Base-by-base conservation (phyloP, 1,284 basidiomycete species). In the Tremellales sp. region DNA sequence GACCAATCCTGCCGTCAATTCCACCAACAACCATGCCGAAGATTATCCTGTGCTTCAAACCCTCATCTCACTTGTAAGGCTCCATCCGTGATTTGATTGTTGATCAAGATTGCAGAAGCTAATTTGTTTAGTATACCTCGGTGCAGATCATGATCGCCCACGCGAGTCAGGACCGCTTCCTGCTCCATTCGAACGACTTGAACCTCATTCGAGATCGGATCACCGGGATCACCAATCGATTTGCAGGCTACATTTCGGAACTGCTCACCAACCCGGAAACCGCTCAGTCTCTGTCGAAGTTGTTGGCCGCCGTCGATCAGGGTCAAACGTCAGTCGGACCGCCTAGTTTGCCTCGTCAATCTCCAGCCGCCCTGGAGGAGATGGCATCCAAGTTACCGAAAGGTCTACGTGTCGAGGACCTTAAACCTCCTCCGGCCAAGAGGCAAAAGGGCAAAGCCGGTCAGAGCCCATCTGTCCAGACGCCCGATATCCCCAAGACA, bases 381-480 rank as follows among this genome's bases (percentile, higher is more conserved):
- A 49, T 59, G 8, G 60, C 60, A 2, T 44, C 59, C 4, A 53
- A 57, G 17, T 49, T 65, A 27, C 62, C 60, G 4, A 65, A 65
- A 24, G 57, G 64, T 2, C 50, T 72, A 2, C 60, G 67, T 17
- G 62, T 72, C 2, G 69, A 72, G 49, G 69, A 72, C 48, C 57
- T 72, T 45, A 72, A 68, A 43, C 67, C 62, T 10, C 69, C 69
- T 13, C 65, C 69, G 1, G 46, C 58, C n/a, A 68, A 68, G 49
- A 58, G 69, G 12, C 48, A 51, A 39, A 60, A 59, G 41, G 47
- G 50, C 21, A 49, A 51, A 12, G 51, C 50, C 37, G 52, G 54
- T 8, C 61, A 59, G 15, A 53, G 56, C 1, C 46, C 22, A 21
- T 26, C 56, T n/a, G 49, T 15, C 2, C 24, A 43, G 21, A 62